Conservation (phyloP, 495 filamentous ascomycete genomes). For the Pseudevernia furfuracea region DNA sequence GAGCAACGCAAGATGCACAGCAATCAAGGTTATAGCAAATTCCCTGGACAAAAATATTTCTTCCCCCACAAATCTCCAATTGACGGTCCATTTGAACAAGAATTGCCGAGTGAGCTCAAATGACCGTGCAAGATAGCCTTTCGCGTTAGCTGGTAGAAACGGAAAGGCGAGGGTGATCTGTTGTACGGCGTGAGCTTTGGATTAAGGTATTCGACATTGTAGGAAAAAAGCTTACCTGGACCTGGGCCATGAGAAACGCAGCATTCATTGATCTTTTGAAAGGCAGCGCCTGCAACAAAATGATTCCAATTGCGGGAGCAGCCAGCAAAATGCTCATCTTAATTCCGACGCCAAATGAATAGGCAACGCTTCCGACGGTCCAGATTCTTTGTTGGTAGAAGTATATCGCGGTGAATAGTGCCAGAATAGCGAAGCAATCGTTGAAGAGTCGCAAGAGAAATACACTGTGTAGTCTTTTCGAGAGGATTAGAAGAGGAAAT, state of each 20-base stretch:
- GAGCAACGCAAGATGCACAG: slow-evolving; percentile 59
- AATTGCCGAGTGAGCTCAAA: slow-evolving; percentile 89
- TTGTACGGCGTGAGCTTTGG: slow-evolving; percentile 26
- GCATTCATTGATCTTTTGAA: slow-evolving; percentile 55
- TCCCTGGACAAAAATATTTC: slow-evolving; percentile 66
- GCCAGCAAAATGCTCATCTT: slow-evolving; percentile 89
- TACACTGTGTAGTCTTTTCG: slow-evolving; percentile 88
- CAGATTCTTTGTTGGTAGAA: slow-evolving; percentile 63
- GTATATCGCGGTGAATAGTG: slow-evolving; percentile 74
- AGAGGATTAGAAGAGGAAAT: slow-evolving; percentile 78
- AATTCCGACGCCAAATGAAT: slow-evolving; percentile 70
- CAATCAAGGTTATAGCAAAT: slow-evolving; percentile 63
- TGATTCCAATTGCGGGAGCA: slow-evolving; percentile 67
- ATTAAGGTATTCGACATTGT: background rate
- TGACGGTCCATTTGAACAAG: slow-evolving; percentile 96
- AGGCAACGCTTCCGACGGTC: slow-evolving; percentile 61
- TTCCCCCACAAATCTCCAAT: slow-evolving; percentile 90
- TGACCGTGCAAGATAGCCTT: slow-evolving; percentile 67
- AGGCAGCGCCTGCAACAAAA: slow-evolving; percentile 63
- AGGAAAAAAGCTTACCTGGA: background rate
- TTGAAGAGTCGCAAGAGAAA: slow-evolving; percentile 93
- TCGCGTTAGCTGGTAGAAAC: slow-evolving; percentile 60
- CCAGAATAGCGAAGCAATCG: slow-evolving; percentile 77
- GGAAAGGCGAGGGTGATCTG: slow-evolving; percentile 68
- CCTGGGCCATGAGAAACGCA: slow-evolving; percentile 58